phyloP scores from a whole-genome alignment of 345 rosid genomes.

The Boechera divaricarpa region DNA sequence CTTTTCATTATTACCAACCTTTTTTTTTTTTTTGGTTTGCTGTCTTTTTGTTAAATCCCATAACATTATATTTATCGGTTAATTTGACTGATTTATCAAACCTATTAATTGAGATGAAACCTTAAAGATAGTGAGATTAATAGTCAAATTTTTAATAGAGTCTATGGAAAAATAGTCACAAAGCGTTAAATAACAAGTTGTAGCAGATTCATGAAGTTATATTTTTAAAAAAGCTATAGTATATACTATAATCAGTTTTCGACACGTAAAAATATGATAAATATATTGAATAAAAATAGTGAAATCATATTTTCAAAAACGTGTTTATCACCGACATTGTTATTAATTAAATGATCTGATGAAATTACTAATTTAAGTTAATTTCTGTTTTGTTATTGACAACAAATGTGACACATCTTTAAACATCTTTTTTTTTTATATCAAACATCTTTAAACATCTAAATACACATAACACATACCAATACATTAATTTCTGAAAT shows the following conservation, averaged over 20 bases:
- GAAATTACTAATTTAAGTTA: slow-evolving; percentile 8
- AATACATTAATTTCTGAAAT: background rate
- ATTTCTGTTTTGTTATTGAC: background rate
- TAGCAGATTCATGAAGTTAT: background rate
- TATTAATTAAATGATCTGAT: background rate
- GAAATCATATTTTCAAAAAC: background rate
- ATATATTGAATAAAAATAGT: background rate
- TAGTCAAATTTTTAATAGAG: too few species aligned
- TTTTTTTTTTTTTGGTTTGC: background rate
- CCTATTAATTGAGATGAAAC: slow-evolving; percentile 4
- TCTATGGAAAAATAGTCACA: background rate
- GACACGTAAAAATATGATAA: background rate
- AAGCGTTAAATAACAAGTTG: background rate
- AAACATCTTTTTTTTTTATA: background rate
- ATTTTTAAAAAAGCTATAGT: background rate
- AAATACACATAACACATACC: slow-evolving; percentile 1
- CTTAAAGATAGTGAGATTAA: background rate
- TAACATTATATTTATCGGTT: background rate
- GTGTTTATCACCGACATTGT: background rate
- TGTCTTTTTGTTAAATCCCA: slow-evolving; percentile 5
- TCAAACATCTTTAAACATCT: background rate
- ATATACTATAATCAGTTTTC: background rate
- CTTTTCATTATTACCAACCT: slow-evolving; percentile 31
- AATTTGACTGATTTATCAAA: slow-evolving; percentile 26
- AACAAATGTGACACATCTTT: background rate